Evolutionary conservation across 768 basidiomycete genomes (phyloP).

Genomic region (Cystobasidium tubakii): DNA sequence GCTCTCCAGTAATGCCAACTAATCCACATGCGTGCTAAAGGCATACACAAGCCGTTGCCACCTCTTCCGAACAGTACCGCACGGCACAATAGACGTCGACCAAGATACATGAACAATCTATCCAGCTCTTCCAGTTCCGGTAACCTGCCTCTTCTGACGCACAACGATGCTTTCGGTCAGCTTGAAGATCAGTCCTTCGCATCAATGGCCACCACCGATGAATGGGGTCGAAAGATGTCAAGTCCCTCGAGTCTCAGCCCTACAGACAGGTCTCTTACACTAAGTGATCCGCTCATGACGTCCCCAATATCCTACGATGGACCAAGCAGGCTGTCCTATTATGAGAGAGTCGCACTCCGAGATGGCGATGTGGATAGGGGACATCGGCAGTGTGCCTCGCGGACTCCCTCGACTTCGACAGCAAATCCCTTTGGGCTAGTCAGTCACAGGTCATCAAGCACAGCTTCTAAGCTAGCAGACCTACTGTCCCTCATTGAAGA

Average conservation of each 20-base stretch:
- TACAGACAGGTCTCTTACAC: neutral
- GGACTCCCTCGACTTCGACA: neutral
- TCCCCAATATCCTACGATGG: neutral
- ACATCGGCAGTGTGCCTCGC: neutral
- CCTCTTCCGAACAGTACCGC: neutral
- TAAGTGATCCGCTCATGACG: neutral
- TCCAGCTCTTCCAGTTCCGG: constrained; percentile 11
- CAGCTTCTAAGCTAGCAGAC: neutral
- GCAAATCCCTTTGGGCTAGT: neutral
- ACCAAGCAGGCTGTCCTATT: neutral
- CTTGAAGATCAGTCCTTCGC: neutral
- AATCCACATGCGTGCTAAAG: too few species aligned
- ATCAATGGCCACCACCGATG: neutral
- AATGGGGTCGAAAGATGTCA: neutral
- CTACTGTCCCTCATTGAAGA: constrained; percentile 19
- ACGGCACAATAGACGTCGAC: neutral
- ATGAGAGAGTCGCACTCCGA: neutral
- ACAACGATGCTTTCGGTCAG: neutral
- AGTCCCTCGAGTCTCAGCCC: neutral
- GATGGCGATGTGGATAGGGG: neutral
- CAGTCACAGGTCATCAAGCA: neutral
- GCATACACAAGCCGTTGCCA: constrained; percentile 17
- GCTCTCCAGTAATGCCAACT: neutral
- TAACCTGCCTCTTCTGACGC: neutral
- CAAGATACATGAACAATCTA: neutral